A percentile compares a stretch with the other conserved stretches of the same genome.
Conservation (phyloP, 1,284 basidiomycete species). For the Ustilago cynodontis region DNA sequence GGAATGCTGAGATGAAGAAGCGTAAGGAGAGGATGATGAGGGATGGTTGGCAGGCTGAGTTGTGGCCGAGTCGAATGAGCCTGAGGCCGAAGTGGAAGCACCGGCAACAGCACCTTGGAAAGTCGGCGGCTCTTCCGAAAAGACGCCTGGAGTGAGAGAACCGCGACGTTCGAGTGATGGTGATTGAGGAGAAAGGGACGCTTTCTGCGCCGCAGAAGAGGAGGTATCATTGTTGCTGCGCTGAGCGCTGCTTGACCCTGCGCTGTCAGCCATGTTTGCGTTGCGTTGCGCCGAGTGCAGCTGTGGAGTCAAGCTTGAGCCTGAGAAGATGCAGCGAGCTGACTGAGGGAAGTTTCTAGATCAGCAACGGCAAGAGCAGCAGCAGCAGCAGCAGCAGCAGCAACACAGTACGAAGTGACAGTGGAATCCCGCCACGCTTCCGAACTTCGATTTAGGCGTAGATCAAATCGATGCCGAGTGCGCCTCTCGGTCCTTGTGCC, state of each 20-base stretch:
- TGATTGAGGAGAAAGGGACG: slow-evolving; percentile 10
- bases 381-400: not conserved
- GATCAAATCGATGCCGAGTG: slow-evolving; percentile 1
- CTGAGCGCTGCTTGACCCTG: slow-evolving; percentile 10
- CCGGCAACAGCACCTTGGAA: slow-evolving; percentile 5
- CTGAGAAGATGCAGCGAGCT: not conserved
- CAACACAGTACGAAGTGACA: too few species aligned
- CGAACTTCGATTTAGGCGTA: not conserved
- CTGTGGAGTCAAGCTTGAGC: not conserved
- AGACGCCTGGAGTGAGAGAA: slow-evolving; percentile 48
- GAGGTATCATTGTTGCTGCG: too few species aligned
- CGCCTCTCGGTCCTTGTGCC: too few species aligned
- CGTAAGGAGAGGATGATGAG: slow-evolving; percentile 13
- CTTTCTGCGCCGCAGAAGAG: not conserved
- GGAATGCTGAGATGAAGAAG: slow-evolving; percentile 15
- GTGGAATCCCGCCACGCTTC: not conserved
- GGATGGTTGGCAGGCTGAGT: slow-evolving; percentile 10
- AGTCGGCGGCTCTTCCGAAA: slow-evolving; percentile 52
- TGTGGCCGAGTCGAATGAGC: slow-evolving; percentile 11
- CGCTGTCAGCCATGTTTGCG: slow-evolving; percentile 14
- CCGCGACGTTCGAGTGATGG: slow-evolving; percentile 31
- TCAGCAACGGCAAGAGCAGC: not conserved
- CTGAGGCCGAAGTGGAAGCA: slow-evolving; percentile 1
- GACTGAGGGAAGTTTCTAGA: slow-evolving; percentile 2
- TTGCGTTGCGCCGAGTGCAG: not conserved